These are phyloP conservation scores for Sporothrix humicola DNA, from an alignment of 2,329 filamentous ascomycete species.

Conservation along the genomic window DNA sequence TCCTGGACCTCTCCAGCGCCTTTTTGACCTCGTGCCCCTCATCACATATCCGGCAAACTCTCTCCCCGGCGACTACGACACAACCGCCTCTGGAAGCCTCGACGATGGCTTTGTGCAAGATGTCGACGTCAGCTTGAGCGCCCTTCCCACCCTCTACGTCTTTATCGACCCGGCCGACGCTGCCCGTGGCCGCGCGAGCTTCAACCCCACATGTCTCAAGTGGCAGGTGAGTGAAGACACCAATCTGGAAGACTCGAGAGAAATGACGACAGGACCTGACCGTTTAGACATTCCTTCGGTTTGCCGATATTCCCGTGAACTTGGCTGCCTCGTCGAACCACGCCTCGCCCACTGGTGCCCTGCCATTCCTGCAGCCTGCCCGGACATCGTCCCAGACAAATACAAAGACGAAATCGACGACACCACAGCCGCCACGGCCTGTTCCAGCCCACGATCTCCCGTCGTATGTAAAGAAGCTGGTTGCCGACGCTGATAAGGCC, in stretches of 20 bases:
- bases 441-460: slow-evolving; percentile 41
- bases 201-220: slow-evolving; percentile 91
- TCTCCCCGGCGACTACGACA: slow-evolving; percentile 62
- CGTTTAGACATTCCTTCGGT: slow-evolving; percentile 78
- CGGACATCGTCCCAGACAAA: slow-evolving; percentile 31
- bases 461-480: slow-evolving; percentile 36
- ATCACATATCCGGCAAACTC: slow-evolving; percentile 74
- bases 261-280: neutral
- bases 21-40: slow-evolving; percentile 87
- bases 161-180: slow-evolving; percentile 74
- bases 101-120: slow-evolving; percentile 34
- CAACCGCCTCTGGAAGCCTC: slow-evolving; percentile 38
- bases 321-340: slow-evolving; percentile 83
- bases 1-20: slow-evolving; percentile 75
- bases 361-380: slow-evolving; percentile 81
- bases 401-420: neutral
- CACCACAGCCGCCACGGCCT: slow-evolving; percentile 38
- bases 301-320: slow-evolving; percentile 71
- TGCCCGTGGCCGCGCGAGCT: slow-evolving; percentile 69
- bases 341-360: slow-evolving; percentile 83
- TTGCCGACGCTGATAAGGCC: slow-evolving; percentile 24
- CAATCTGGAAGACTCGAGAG: neutral
- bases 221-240: slow-evolving; percentile 76
- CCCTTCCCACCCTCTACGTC: slow-evolving; percentile 69
- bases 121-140: slow-evolving; percentile 36